These are phyloP conservation scores for Pisolithus sp. DNA, from an alignment of 768 basidiomycete species.

Conservation along the genomic window DNA sequence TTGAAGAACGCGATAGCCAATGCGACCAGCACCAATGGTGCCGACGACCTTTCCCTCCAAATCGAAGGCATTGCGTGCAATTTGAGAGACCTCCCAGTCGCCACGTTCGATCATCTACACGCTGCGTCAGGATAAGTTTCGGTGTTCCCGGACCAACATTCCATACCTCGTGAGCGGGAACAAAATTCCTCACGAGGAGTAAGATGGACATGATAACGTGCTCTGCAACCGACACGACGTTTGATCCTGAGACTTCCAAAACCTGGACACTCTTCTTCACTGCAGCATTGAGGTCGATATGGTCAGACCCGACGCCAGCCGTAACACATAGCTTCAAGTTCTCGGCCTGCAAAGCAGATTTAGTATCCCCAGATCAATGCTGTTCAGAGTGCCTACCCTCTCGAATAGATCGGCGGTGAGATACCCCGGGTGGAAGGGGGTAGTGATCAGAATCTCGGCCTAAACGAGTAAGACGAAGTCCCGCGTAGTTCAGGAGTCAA, in stretches of 20 bases:
- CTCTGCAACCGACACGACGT: conserved; percentile 88
- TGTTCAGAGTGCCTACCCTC: conserved; percentile 38
- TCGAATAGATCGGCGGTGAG: conserved; percentile 66
- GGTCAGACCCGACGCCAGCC: conserved; percentile 87
- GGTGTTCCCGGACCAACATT: background rate
- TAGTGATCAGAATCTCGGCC: conserved; percentile 78
- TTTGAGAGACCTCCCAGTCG: conserved; percentile 81
- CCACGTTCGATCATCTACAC: conserved; percentile 71
- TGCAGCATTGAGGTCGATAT: conserved; percentile 84
- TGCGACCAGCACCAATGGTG: conserved; percentile 78
- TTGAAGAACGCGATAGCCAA: conserved; percentile 84
- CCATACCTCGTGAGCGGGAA: conserved; percentile 75
- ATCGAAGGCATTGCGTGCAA: conserved; percentile 82
- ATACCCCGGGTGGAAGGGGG: conserved; percentile 84
- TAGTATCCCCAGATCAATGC: background rate
- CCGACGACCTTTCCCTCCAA: conserved; percentile 89
- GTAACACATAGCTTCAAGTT: conserved; percentile 89
- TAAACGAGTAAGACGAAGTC: conserved; percentile 22
- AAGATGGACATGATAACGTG: conserved; percentile 90
- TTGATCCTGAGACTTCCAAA: conserved; percentile 82
- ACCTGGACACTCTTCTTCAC: conserved; percentile 77
- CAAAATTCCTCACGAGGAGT: conserved; percentile 83
- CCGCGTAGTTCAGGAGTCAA: conserved; percentile 4
- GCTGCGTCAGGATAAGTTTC: background rate
- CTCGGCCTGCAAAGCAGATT: conserved; percentile 49